Evolutionary conservation across 495 filamentous ascomycete genomes (phyloP), one percentile per base, ranked within the genome.

Genomic region (Trichoderma parareesei): DNA sequence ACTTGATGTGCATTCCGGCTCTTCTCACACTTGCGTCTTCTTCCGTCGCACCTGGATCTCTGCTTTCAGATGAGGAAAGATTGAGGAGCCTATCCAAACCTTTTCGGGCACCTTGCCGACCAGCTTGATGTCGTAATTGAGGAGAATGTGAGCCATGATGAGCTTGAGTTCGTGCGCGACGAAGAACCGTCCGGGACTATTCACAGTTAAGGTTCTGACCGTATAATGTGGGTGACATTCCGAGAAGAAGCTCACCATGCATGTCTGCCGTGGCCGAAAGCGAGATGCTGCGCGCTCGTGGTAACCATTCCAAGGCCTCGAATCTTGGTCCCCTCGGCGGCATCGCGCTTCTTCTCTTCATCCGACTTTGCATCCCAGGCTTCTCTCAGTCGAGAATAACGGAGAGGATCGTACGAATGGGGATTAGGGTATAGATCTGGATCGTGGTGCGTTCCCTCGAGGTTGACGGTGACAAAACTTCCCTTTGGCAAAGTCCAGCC

Each of bases 101-200:
- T 64, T 43, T 44, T 68, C 65, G 2, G 73, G 75, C 20, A 66
- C 37, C 43, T 74, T 66, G 1, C 57, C 59, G 33, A 75, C 57
- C 5, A 69, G 68, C 49, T 73, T 72, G 55, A 77, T 67, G 10
- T 81, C 78, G 67, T 79, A 81, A 63, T 79, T 78, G 18, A 73
- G 59, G 20, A 79, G 41, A 20, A 78, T 55, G 64, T 77, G 75
- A 20, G 71, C 71, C 38, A 80, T 43, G 4, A 74, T 69, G 61
- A 78, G 70, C 70, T 79, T 80, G 62, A 76, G 42, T 66, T 75
- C 70, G 63, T 72, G 74, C 37, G 69, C 69, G 7, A 77, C 77
- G 53, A 80, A 77, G 68, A 80, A 80, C 33, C 77, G 71, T 8
- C 77, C 77, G 2, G 76, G 76, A 38, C 78, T 61, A 33, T 27